Base-by-base conservation (phyloP, 352 stramenopile species). In the Globisporangium perplexum region DNA sequence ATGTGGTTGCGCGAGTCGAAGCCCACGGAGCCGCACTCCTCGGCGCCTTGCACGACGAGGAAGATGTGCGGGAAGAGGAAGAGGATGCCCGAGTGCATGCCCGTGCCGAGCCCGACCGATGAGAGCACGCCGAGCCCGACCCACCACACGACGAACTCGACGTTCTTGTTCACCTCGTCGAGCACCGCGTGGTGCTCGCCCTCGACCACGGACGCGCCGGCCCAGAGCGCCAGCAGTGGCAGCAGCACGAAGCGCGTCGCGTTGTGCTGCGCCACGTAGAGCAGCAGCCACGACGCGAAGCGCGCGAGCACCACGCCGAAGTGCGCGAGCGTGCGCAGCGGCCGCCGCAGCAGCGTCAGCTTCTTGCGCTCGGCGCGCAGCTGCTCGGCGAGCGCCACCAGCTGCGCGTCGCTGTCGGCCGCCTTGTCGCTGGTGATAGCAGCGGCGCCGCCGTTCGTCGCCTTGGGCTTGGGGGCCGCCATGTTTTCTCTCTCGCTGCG, bases 11-110 rank as follows among this genome's bases (percentile, higher is more conserved):
- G 72, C 55, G 82, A 92, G 56, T 96, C 86, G 62, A 97, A 97
- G 52, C 89, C 70, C 47, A 95, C 63, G 39, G 86, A 95, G 24
- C 74, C 72, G 65, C 90, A 97, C 54, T 92, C 87, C 52, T 96
- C 62, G 2, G 84, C 88, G 22, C 83, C 87, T 30, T 92, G 84
- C 26, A 96, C 86, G 36, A 97, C 90, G 51, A 95, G 69, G 69
- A 98, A 96, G 50, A 98, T 98, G 69, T 98, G 93, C 38, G 93
- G 93, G 71, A 97, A 97, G 12, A 98, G 71, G 63, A 97, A 98
- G 14, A 98, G 72, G 44, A 98, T 94, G 57, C 90, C 90, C 55
- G 87, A 96, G 72, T 98, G 93, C 77, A 98, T 95, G 47, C 93
- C 93, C 22, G 86, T 96, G 55, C 93, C 93, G 35, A 98, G 82